Evolutionary conservation across 2,329 filamentous ascomycete genomes (phyloP).

Genomic region (Penicillium thymicola): DNA sequence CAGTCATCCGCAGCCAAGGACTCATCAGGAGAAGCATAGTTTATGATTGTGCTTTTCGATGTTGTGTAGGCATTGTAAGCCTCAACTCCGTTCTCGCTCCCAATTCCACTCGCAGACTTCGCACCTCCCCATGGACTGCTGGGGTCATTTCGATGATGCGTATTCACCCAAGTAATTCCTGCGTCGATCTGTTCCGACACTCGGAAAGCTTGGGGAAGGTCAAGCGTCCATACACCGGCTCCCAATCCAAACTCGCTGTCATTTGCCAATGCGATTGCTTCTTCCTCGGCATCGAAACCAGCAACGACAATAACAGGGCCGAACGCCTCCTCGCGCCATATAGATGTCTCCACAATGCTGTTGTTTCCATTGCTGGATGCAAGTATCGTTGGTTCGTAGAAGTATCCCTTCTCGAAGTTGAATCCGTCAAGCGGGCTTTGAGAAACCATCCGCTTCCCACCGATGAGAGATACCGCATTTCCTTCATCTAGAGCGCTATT

Average conservation of each 20-base stretch:
- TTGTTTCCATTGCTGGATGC: not conserved
- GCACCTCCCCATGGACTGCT: conserved; percentile 66
- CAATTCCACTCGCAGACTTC: conserved; percentile 60
- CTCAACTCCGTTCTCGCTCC: conserved; percentile 69
- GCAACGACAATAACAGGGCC: conserved; percentile 52
- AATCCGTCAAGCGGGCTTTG: conserved; percentile 14
- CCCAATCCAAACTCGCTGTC: conserved; percentile 51
- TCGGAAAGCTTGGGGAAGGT: conserved; percentile 48
- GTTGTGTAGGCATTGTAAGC: conserved; percentile 58
- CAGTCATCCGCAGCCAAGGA: conserved; percentile 48
- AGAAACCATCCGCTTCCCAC: conserved; percentile 13
- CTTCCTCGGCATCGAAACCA: conserved; percentile 46
- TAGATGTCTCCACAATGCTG: conserved; percentile 25
- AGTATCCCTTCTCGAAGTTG: conserved; percentile 17
- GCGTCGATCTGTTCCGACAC: conserved; percentile 49
- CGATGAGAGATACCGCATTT: conserved; percentile 1
- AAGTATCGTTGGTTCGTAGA: conserved; percentile 19
- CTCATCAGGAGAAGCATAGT: conserved; percentile 49
- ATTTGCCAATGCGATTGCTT: conserved; percentile 50
- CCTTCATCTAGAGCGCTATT: not conserved
- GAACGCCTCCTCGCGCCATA: conserved; percentile 47
- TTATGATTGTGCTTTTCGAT: conserved; percentile 48
- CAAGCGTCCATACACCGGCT: conserved; percentile 51
- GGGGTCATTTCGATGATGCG: conserved; percentile 70
- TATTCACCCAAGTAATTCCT: conserved; percentile 49